Evolutionary conservation across 768 basidiomycete genomes (phyloP).

Genomic region (Hericium rajendrae): DNA sequence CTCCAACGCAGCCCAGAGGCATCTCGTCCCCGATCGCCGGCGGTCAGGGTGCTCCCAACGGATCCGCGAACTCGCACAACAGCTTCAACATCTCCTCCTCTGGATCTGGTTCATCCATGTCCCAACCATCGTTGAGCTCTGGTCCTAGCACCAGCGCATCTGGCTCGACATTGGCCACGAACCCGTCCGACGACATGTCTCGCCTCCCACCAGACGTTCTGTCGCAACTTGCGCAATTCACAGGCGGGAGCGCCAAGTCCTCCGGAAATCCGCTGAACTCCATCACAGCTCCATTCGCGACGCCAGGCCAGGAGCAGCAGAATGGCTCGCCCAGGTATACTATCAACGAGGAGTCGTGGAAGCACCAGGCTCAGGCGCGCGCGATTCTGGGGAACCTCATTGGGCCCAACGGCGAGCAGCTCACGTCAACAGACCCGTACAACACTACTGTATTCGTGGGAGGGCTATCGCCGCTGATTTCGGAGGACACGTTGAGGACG

Average conservation of each 20-base stretch:
- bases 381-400: slow-evolving; percentile 77
- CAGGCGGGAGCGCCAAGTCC: slow-evolving; percentile 3
- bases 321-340: slow-evolving; percentile 35
- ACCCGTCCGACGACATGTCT: slow-evolving; percentile 45
- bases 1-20: slow-evolving; percentile 42
- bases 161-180: slow-evolving; percentile 39
- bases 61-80: slow-evolving; percentile 17
- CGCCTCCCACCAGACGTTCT: slow-evolving; percentile 36
- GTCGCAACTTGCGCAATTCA: slow-evolving; percentile 33
- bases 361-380: slow-evolving; percentile 75
- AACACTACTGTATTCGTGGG: slow-evolving; percentile 96
- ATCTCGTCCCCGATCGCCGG: slow-evolving; percentile 64
- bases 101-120: slow-evolving; percentile 27
- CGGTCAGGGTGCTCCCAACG: slow-evolving; percentile 11
- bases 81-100: slow-evolving; percentile 29
- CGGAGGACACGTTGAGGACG: slow-evolving; percentile 83
- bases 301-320: slow-evolving; percentile 33
- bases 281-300: slow-evolving; percentile 31
- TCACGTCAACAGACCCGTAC: slow-evolving; percentile 88
- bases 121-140: slow-evolving; percentile 22
- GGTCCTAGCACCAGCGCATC: slow-evolving; percentile 37
- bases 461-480: slow-evolving; percentile 78
- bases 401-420: slow-evolving; percentile 77
- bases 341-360: slow-evolving; percentile 70
- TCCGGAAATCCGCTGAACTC: slow-evolving; percentile 16